These are phyloP conservation scores for Alternaria sp. DNA, from an alignment of 2,329 filamentous ascomycete genomes.

Conservation along the genomic window DNA sequence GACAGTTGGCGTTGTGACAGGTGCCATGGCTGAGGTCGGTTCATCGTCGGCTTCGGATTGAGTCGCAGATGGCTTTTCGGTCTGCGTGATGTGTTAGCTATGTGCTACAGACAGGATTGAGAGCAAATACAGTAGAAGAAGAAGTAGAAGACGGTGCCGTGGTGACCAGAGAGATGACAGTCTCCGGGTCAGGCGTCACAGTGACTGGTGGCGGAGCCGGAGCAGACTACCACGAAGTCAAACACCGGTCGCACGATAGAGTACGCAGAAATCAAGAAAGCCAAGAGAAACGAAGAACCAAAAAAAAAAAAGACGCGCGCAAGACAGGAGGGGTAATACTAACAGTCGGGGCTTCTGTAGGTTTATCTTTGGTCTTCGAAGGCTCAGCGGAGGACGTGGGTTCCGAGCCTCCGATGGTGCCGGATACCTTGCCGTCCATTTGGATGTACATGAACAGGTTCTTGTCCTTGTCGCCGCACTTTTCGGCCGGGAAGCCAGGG, in stretches of 20 bases:
- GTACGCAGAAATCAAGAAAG: not conserved
- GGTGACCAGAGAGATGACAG: slow-evolving; percentile 36
- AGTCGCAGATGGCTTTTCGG: slow-evolving; percentile 21
- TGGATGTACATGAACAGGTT: slow-evolving; percentile 70
- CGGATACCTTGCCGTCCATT: slow-evolving; percentile 58
- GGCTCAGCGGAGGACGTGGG: slow-evolving; percentile 32
- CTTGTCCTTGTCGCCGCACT: slow-evolving; percentile 65
- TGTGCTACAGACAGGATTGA: slow-evolving; percentile 9
- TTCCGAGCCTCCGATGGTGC: slow-evolving; percentile 57
- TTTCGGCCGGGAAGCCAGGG: slow-evolving; percentile 71
- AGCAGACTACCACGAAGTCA: slow-evolving; percentile 44
- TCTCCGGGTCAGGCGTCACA: slow-evolving; percentile 30
- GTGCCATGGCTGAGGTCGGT: slow-evolving; percentile 8
- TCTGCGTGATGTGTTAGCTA: slow-evolving; percentile 19
- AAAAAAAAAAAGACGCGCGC: slow-evolving; percentile 7
- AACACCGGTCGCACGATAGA: slow-evolving; percentile 24
- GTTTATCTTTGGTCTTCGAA: slow-evolving; percentile 19
- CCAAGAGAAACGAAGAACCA: slow-evolving; percentile 2
- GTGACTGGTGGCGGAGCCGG: slow-evolving; percentile 39
- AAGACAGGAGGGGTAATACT: slow-evolving; percentile 34
- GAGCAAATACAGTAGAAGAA: slow-evolving; percentile 25
- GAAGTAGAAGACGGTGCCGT: slow-evolving; percentile 20
- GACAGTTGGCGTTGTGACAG: slow-evolving; percentile 40
- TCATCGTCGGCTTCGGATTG: slow-evolving; percentile 15
- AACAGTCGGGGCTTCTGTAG: slow-evolving; percentile 31